phyloP scores from a whole-genome alignment of 2,329 filamentous ascomycete genomes.

The Macroventuria anomochaeta region DNA sequence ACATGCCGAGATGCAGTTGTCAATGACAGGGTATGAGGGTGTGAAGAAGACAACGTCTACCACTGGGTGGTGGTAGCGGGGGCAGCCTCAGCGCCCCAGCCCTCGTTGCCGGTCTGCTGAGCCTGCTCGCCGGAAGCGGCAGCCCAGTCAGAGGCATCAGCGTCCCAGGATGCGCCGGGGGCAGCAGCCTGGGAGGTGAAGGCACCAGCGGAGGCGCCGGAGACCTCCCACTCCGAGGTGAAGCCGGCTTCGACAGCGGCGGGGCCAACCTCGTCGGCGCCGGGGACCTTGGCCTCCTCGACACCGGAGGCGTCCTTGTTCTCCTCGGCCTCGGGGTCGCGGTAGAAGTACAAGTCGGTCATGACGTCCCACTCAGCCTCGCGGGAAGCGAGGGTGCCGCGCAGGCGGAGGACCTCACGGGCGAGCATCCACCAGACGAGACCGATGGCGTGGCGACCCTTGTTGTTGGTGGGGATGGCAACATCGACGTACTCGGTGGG shows the following conservation, averaged over 20 bases:
- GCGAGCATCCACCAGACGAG: slow-evolving; percentile 99
- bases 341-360: slow-evolving; percentile 99
- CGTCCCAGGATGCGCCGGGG: slow-evolving; percentile 68
- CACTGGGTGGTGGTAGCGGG: slow-evolving; percentile 49
- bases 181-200: slow-evolving; percentile 65
- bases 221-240: slow-evolving; percentile 85
- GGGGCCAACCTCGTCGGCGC: slow-evolving; percentile 82
- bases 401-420: slow-evolving; percentile 98
- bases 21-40: slow-evolving; percentile 47
- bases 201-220: slow-evolving; percentile 67
- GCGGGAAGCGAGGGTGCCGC: slow-evolving; percentile 93
- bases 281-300: slow-evolving; percentile 85
- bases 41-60: slow-evolving; percentile 47
- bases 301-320: slow-evolving; percentile 86
- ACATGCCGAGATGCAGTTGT: slow-evolving; percentile 22
- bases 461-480: slow-evolving; percentile 99
- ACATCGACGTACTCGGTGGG: slow-evolving; percentile 99
- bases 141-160: slow-evolving; percentile 72
- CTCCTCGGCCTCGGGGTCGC: slow-evolving; percentile 98
- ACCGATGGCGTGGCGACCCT: slow-evolving; percentile 99
- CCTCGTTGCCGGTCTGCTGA: slow-evolving; percentile 56
- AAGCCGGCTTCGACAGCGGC: slow-evolving; percentile 81
- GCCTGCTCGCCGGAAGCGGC: slow-evolving; percentile 59
- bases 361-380: slow-evolving; percentile 99
- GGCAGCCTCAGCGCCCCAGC: slow-evolving; percentile 56